Percentiles rank a stretch among this genome's conserved stretches.
Conservation (phyloP, 306 rosid genomes). For the Vigna unguiculata region DNA sequence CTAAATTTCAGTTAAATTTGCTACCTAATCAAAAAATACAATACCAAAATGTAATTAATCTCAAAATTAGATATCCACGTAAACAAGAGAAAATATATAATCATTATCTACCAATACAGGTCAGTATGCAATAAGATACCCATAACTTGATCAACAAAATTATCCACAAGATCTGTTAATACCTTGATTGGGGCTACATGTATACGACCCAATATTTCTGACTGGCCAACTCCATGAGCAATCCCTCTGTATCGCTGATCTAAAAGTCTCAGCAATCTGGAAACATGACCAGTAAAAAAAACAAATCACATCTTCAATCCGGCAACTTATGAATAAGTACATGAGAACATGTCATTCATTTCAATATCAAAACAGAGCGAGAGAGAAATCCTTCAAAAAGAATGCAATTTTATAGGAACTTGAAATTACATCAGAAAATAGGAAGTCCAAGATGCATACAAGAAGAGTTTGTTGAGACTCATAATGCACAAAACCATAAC, state of each 20-base stretch:
- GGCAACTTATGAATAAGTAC: conserved; percentile 9
- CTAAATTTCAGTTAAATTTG: conserved; percentile 26
- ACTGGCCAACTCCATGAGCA: conserved; percentile 98
- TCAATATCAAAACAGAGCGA: not conserved
- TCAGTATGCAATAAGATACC: conserved; percentile 1
- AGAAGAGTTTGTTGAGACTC: not conserved
- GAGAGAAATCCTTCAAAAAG: conserved; percentile 14
- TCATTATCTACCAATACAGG: conserved; percentile 1
- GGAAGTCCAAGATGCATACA: not conserved
- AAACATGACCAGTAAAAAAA: conserved; percentile 35
- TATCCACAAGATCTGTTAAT: conserved; percentile 22
- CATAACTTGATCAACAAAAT: conserved; percentile 5
- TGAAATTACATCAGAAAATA: not conserved
- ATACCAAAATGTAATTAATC: not conserved
- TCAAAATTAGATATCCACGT: conserved; percentile 5
- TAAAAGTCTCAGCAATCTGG: conserved; percentile 92
- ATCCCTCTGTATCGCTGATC: conserved; percentile 95
- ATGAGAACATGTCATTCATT: not conserved
- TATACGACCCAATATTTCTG: conserved; percentile 94
- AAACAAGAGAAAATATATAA: not conserved
- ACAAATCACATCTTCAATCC: conserved; percentile 22
- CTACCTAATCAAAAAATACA: conserved; percentile 7
- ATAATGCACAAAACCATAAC: not conserved
- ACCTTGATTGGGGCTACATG: conserved; percentile 99
- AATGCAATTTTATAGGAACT: not conserved